Evolutionary conservation across 176 grass and related monocot genomes (phyloP), one percentile per base, ranked within the genome.

Genomic region (Oryza rufipogon): DNA sequence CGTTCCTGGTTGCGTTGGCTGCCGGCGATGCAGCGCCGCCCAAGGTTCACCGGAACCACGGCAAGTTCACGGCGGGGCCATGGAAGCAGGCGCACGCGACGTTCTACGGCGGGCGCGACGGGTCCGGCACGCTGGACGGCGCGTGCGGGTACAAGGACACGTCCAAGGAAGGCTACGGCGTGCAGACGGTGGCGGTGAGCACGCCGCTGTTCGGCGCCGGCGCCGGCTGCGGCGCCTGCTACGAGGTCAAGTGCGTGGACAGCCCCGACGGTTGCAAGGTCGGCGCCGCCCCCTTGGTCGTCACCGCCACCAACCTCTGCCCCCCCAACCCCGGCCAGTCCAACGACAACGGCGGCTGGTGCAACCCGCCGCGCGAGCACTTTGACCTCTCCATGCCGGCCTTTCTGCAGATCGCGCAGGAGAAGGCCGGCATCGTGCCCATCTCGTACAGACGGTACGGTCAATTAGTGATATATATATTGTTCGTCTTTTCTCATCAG

Each of bases 111-210:
- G 88, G 90, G 3, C 56, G 78, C 5, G 90, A 95, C 66, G 90
- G 93, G 30, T 92, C 90, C 16, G 88, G 68, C 28, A 70, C 90
- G 11, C 85, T 75, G 76, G 88, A 74, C 7, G 93, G 93, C 12
- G 86, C 88, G 11, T 96, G 91, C n/a, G 93, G 91, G 42, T 96
- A 96, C 73, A 85, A 88, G 79, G 93, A 93, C 85, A 91, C 88
- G 25, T 64, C 84, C 11, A 79, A 79, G 39, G 81, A 95, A 64
- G 95, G 95, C 26, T 98, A 98, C 63, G 92, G 95, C 39, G 45
- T 95, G 79, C 73, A 93, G 88, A 98, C 90, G 22, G 92, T 72
- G 52, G 95, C 92, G 4, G 85, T 97, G 82, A 97, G 95, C 92
- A 28, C 82, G 23, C 81, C 36, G 61, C 76, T 97, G 42, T 95